Percentiles rank a stretch among this genome's conserved stretches.
Conservation (phyloP, 441 rosid species). For the Populus hybrid region DNA sequence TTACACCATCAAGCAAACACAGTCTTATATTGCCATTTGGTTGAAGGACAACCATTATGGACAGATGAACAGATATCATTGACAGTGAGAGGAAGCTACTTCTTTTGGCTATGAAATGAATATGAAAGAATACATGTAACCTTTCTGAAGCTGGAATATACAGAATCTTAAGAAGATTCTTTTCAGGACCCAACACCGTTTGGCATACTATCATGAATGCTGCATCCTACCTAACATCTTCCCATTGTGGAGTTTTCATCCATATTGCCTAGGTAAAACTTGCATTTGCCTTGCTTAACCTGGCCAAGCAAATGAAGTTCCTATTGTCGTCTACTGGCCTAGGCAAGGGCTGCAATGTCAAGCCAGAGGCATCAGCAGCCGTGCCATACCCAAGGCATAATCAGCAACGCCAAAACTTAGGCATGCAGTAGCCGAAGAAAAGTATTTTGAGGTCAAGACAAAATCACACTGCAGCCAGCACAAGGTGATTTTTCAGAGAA, state of each 20-base stretch:
- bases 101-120: not conserved
- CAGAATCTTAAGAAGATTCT: not conserved
- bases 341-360: not conserved
- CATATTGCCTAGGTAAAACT: not conserved
- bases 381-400: not conserved
- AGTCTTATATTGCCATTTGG: not conserved
- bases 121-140: not conserved
- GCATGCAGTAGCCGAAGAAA: not conserved
- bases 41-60: not conserved
- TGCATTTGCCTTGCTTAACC: not conserved
- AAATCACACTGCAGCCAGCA: not conserved
- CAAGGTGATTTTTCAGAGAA: not conserved
- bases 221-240: not conserved
- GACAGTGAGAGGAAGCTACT: not conserved
- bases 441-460: not conserved
- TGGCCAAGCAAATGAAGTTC: not conserved
- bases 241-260: not conserved
- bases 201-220: not conserved
- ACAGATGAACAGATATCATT: not conserved
- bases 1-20: not conserved
- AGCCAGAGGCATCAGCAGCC: not conserved
- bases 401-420: not conserved
- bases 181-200: not conserved
- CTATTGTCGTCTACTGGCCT: not conserved
- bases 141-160: not conserved